Evolutionary conservation across 164 flowering plant genomes (phyloP), one percentile per base, ranked within the genome.

Genomic region (Hamamelis virginiana): DNA sequence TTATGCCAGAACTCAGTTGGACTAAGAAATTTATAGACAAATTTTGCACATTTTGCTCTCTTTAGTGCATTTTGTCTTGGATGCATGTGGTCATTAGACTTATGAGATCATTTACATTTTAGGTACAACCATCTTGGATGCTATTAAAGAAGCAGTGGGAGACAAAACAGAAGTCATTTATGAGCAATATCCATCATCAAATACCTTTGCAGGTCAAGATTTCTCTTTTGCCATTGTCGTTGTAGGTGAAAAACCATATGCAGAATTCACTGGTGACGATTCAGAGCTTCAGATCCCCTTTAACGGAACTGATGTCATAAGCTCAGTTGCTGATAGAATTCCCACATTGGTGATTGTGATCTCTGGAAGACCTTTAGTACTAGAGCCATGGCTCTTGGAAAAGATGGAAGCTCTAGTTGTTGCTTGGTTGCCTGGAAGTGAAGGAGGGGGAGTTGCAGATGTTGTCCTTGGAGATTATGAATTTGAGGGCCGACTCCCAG

Each of bases 401-500:
- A 88, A 86, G 66, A 77, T 84, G 0, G 92, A 89, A 41, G 93
- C 86, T 48, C 73, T 93, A 1, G 79, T 89, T 51, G 98, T 89
- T 59, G 95, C 96, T 65, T 92, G 96, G 92, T 75, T 91, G 73
- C 95, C 98, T 58, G 96, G 98, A 61, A 91, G 77, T 56, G 97
- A 93, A 78, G 91, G 95, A 53, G 62, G 1, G 11, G 95, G 98
- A 64, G 72, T 93, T 14, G 63, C 91, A 5, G 98, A 93, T 76
- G 95, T 91, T 48, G 22, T 91, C 15, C 91, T 91, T 59, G 94
- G 97, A 48, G 94, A 89, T 71, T 81, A 82, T 73, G 92, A 80
- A 8, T 93, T 91, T 69, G 68, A 68, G 10, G 97, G 98, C 23
- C 50, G 61, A 43, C 86, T 89, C 51, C 97, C 97, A 5, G 77